A percentile compares a stretch with the other conserved stretches of the same genome.
Evolutionary conservation across 2,329 filamentous ascomycete species (phyloP).

Genomic region (Trichophyton simii): DNA sequence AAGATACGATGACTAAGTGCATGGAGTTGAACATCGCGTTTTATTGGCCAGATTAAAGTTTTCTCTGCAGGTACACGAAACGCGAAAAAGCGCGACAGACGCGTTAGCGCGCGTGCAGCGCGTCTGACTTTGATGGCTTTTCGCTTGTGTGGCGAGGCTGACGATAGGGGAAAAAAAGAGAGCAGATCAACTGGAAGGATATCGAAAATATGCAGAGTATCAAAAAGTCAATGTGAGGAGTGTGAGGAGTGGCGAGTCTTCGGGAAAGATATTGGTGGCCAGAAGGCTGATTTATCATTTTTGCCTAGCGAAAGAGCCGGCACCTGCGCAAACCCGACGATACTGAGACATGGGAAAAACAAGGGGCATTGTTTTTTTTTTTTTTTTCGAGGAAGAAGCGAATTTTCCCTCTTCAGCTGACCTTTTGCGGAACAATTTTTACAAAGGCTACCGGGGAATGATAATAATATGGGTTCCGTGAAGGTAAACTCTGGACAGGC

Average conservation of each 20-base stretch:
- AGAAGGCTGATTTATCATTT: background rate
- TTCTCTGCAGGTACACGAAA: background rate
- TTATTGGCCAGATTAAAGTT: conserved; percentile 1
- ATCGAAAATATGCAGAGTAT: background rate
- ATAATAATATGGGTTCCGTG: background rate
- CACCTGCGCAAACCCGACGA: background rate
- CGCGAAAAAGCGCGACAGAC: conserved; percentile 1
- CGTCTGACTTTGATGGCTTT: background rate
- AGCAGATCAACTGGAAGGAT: background rate
- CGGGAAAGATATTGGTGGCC: background rate
- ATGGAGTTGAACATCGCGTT: background rate
- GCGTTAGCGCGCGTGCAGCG: background rate
- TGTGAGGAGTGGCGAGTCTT: background rate
- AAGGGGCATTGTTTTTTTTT: background rate
- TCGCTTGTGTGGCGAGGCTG: background rate
- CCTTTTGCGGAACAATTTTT: background rate
- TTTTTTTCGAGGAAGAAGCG: background rate
- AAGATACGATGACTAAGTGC: background rate
- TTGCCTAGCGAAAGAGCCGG: background rate
- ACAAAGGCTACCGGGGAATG: background rate
- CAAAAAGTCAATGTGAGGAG: background rate
- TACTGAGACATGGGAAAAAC: background rate
- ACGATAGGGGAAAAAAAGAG: background rate
- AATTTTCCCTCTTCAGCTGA: background rate
- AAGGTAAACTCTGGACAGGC: background rate